A percentile compares a stretch with the other conserved stretches of the same genome.
Conservation (phyloP, 345 rosid genomes). For the Dimocarpus longan region DNA sequence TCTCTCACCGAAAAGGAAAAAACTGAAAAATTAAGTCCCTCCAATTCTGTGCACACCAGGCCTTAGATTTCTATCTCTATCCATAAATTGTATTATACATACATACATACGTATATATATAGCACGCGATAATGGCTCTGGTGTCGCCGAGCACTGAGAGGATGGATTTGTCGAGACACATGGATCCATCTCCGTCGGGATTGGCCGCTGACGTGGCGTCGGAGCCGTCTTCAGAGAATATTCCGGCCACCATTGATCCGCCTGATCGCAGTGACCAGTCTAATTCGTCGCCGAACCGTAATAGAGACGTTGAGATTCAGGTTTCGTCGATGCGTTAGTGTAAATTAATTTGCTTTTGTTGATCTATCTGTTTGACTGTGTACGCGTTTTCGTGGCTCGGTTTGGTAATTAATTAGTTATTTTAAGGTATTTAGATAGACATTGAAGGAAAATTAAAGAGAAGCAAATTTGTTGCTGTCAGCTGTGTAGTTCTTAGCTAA, state of each 20-base stretch:
- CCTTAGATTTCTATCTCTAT: constrained; percentile 16
- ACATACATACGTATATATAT: neutral
- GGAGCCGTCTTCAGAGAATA: constrained; percentile 40
- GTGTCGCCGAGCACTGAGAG: constrained; percentile 41
- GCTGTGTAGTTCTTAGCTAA: neutral
- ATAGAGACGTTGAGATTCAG: constrained; percentile 56
- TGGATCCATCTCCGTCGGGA: constrained; percentile 42
- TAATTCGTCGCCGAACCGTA: constrained; percentile 49
- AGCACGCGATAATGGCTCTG: constrained; percentile 44
- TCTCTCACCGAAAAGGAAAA: neutral
- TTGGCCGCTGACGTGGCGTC: constrained; percentile 38
- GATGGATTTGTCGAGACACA: constrained; percentile 31
- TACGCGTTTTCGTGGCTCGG: too few relatives aligned
- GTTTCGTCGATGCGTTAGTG: constrained; percentile 24
- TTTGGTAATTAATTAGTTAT: too few relatives aligned
- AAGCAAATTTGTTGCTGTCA: neutral
- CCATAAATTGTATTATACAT: too few relatives aligned
- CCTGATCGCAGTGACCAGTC: constrained; percentile 58
- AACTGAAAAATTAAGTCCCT: neutral
- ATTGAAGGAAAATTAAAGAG: too few relatives aligned
- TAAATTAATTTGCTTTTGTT: neutral
- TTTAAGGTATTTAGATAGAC: too few relatives aligned
- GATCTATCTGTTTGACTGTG: neutral
- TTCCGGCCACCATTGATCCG: constrained; percentile 39
- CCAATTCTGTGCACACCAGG: neutral